Percentiles rank a stretch among this genome's conserved stretches.
Conservation (phyloP, 371 early-diverging fungal species). For the Mortierella sp. region DNA sequence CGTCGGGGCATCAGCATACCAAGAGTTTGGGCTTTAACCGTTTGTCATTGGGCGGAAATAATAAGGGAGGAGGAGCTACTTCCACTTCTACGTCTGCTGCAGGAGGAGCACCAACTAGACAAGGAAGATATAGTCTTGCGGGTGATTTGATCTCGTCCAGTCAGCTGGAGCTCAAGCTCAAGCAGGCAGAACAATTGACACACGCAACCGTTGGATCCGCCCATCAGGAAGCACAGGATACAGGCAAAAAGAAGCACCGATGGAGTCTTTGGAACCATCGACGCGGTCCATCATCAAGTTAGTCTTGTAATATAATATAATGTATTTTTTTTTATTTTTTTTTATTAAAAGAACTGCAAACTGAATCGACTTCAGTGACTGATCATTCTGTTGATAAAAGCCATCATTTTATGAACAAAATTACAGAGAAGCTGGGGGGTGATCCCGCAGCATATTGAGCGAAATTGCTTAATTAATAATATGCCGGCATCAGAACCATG, state of each 20-base stretch:
- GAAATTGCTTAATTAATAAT: too few species aligned
- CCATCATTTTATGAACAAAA: too few species aligned
- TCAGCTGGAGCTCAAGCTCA: conserved; percentile 35
- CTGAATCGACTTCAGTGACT: too few species aligned
- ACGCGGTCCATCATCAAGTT: conserved; percentile 12
- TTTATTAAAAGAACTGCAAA: too few species aligned
- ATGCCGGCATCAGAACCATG: too few species aligned
- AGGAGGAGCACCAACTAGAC: not conserved
- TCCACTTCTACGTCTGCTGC: conserved; percentile 1
- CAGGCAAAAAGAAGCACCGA: conserved; percentile 37
- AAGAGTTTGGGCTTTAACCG: not conserved
- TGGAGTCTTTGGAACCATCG: conserved; percentile 41
- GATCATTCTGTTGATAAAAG: too few species aligned
- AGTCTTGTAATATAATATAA: not conserved
- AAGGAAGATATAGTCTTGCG: conserved; percentile 22
- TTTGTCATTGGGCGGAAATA: not conserved
- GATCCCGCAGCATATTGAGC: too few species aligned
- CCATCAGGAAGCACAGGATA: not conserved
- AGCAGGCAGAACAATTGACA: conserved; percentile 39
- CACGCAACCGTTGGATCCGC: conserved; percentile 15
- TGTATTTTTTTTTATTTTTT: not conserved
- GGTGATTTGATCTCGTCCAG: conserved; percentile 49
- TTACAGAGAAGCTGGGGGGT: too few species aligned
- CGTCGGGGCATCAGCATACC: not conserved
- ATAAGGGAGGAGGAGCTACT: not conserved